Conservation (phyloP, 106 monocot genomes). For the Acanthochlamys bracteata region DNA sequence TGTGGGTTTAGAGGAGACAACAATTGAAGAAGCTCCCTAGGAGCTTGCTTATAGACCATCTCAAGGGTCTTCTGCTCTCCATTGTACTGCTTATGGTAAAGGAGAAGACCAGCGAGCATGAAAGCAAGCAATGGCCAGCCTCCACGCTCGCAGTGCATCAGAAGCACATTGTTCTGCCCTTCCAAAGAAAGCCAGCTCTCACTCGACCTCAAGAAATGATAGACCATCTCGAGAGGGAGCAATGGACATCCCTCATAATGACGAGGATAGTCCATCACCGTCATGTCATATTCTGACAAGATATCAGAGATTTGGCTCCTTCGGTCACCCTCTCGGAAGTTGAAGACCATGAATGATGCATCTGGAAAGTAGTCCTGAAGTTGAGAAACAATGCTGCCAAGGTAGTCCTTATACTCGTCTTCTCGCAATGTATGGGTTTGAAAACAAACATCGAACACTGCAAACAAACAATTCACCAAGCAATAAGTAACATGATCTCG, state of each 20-base stretch:
- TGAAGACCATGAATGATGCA: slow-evolving; percentile 88
- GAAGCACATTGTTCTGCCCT: slow-evolving; percentile 73
- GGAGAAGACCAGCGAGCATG: slow-evolving; percentile 84
- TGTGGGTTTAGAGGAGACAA: slow-evolving; percentile 75
- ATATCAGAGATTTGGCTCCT: slow-evolving; percentile 67
- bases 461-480: slow-evolving; percentile 4
- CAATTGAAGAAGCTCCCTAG: slow-evolving; percentile 58
- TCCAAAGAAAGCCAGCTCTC: slow-evolving; percentile 89
- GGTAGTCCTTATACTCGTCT: slow-evolving; percentile 64
- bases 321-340: slow-evolving; percentile 53
- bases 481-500: too few species aligned
- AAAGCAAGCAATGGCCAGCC: slow-evolving; percentile 96
- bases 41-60: slow-evolving; percentile 92
- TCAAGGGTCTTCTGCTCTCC: slow-evolving; percentile 88
- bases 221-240: slow-evolving; percentile 85
- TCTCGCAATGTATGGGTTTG: slow-evolving; percentile 48
- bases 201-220: slow-evolving; percentile 80
- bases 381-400: slow-evolving; percentile 53
- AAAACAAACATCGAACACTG: slow-evolving; percentile 95
- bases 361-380: slow-evolving; percentile 66
- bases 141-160: slow-evolving; percentile 92
- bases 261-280: slow-evolving; percentile 81
- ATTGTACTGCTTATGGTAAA: slow-evolving; percentile 64
- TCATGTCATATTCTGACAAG: slow-evolving; percentile 64
- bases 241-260: slow-evolving; percentile 83